Evolutionary conservation across 2,329 filamentous ascomycete genomes (phyloP).

Genomic region (Fusarium cyanostomum): DNA sequence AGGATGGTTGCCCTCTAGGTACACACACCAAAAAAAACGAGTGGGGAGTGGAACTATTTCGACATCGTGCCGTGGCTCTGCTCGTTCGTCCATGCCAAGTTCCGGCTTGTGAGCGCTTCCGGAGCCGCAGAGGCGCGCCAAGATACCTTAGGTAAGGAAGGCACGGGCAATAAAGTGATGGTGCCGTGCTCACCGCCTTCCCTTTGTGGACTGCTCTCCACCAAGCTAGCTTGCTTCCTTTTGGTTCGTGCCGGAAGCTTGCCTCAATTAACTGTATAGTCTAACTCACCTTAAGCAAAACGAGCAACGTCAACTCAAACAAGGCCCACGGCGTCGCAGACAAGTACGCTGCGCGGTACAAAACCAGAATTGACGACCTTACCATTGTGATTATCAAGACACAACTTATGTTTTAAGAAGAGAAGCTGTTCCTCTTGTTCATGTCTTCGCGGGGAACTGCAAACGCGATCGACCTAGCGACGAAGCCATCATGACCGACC

Average conservation of each 20-base stretch:
- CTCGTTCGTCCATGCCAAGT: slow-evolving; percentile 18
- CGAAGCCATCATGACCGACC: slow-evolving; percentile 40
- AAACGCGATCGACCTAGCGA: slow-evolving; percentile 30
- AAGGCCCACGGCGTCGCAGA: slow-evolving; percentile 5
- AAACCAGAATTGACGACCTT: neutral
- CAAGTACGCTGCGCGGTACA: slow-evolving; percentile 12
- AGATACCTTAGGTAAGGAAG: slow-evolving; percentile 1
- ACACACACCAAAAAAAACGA: slow-evolving; percentile 28
- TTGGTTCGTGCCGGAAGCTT: slow-evolving; percentile 26
- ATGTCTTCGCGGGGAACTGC: slow-evolving; percentile 20
- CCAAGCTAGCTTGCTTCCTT: slow-evolving; percentile 31
- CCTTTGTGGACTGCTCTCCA: slow-evolving; percentile 16
- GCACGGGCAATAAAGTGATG: slow-evolving; percentile 9
- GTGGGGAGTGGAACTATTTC: slow-evolving; percentile 39
- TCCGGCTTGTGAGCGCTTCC: slow-evolving; percentile 2
- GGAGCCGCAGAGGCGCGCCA: slow-evolving; percentile 16
- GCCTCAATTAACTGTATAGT: slow-evolving; percentile 18
- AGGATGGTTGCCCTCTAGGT: slow-evolving; percentile 17
- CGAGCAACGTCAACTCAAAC: slow-evolving; percentile 5
- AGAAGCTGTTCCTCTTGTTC: slow-evolving; percentile 1
- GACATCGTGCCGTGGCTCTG: slow-evolving; percentile 23
- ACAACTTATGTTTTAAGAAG: slow-evolving; percentile 19
- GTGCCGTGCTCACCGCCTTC: slow-evolving; percentile 35
- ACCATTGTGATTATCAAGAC: neutral
- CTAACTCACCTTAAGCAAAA: slow-evolving; percentile 1